Conservation (phyloP, 1,284 basidiomycete species). For the Vanrija pseudolonga region DNA sequence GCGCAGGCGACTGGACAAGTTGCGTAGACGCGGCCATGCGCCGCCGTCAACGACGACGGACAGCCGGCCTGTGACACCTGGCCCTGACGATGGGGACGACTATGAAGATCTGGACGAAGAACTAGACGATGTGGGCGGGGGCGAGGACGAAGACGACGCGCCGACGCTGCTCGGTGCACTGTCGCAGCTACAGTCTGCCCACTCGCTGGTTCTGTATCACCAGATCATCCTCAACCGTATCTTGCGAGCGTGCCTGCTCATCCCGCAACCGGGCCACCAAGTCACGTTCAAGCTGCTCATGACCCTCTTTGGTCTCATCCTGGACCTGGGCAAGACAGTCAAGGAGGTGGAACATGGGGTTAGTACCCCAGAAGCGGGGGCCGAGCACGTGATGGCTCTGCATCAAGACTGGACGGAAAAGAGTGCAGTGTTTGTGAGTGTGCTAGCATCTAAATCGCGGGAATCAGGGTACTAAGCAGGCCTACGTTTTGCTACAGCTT, state of each 20-base stretch:
- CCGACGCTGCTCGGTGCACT: conserved; percentile 16
- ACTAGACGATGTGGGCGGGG: conserved; percentile 31
- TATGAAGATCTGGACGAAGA: conserved; percentile 16
- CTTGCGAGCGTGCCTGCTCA: conserved; percentile 69
- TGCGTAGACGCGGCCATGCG: conserved; percentile 15
- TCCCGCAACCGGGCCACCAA: conserved; percentile 60
- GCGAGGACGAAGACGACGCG: conserved; percentile 31
- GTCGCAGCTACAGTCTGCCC: conserved; percentile 58
- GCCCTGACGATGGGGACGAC: conserved; percentile 15
- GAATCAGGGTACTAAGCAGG: background rate
- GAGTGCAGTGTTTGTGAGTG: conserved; percentile 60
- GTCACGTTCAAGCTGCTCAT: conserved; percentile 61
- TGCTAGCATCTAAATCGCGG: background rate
- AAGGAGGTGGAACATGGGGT: conserved; percentile 59
- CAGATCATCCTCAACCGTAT: conserved; percentile 69
- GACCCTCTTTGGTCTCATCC: conserved; percentile 61
- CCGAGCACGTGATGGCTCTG: conserved; percentile 57
- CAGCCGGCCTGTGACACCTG: conserved; percentile 25
- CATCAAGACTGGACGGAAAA: conserved; percentile 58
- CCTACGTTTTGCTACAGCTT: conserved; percentile 18
- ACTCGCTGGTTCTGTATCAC: conserved; percentile 67
- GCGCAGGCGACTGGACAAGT: conserved; percentile 50
- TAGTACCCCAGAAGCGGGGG: conserved; percentile 59
- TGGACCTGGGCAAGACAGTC: conserved; percentile 66
- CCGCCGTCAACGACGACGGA: conserved; percentile 1